Evolutionary conservation across 2,329 filamentous ascomycete species (phyloP).

Genomic region (Penicillium thymicola): DNA sequence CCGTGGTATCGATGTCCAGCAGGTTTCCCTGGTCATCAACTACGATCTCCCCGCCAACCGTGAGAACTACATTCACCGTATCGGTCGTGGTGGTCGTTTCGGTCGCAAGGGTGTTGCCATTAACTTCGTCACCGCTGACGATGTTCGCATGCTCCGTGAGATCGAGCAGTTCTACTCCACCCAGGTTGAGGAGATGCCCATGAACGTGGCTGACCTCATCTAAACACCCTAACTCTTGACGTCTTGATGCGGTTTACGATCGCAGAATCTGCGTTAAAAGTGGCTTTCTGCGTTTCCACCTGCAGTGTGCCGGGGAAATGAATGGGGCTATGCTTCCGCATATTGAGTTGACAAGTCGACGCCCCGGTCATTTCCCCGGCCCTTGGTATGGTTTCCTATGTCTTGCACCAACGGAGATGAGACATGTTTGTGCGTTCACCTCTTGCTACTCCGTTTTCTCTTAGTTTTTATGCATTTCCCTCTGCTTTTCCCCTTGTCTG

Average conservation of each 20-base stretch:
- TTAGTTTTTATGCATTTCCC: constrained; percentile 29
- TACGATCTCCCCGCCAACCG: constrained; percentile 97
- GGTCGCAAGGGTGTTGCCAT: constrained; percentile 98
- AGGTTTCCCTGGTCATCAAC: constrained; percentile 97
- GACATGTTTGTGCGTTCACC: constrained; percentile 36
- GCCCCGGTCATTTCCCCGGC: not conserved
- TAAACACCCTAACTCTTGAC: constrained; percentile 37
- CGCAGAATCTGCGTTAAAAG: constrained; percentile 40
- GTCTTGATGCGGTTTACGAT: constrained; percentile 38
- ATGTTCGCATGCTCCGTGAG: constrained; percentile 93
- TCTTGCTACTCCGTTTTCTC: constrained; percentile 36
- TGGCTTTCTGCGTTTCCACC: constrained; percentile 39
- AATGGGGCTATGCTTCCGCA: constrained; percentile 7
- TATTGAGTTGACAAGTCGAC: constrained; percentile 12
- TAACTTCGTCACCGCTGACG: constrained; percentile 98
- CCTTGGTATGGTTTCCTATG: constrained; percentile 38
- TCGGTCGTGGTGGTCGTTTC: constrained; percentile 91
- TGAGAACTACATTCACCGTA: constrained; percentile 99
- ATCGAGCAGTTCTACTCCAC: constrained; percentile 97
- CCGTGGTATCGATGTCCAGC: constrained; percentile 96
- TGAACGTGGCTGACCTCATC: constrained; percentile 70
- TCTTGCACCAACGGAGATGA: constrained; percentile 38
- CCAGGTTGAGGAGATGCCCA: constrained; percentile 98
- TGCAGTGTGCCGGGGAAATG: constrained; percentile 19
- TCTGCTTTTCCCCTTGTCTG: constrained; percentile 30